A percentile compares a stretch with the other conserved stretches of the same genome.
phyloP scores from a whole-genome alignment of 257 asterid genomes.

The Rauvolfia tetraphylla region DNA sequence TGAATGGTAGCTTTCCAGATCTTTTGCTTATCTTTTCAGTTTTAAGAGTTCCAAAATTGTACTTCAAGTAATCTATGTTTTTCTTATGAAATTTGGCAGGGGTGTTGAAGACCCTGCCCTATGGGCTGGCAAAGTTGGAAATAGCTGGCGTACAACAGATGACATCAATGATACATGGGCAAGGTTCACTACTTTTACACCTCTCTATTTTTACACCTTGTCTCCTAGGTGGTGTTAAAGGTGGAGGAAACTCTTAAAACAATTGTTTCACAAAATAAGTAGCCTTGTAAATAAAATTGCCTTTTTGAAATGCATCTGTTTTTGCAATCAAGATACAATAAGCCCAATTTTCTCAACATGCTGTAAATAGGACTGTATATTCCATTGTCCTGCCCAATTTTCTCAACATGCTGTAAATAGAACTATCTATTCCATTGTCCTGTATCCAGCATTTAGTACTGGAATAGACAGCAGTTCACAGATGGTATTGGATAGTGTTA shows the following conservation, averaged over 20 bases:
- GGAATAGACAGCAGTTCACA: too few relatives aligned
- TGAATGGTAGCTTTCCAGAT: conserved; percentile 60
- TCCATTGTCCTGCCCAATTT: too few relatives aligned
- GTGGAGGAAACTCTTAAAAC: background rate
- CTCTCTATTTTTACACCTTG: background rate
- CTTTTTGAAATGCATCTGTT: background rate
- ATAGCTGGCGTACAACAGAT: conserved; percentile 95
- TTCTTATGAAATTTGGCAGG: conserved; percentile 41
- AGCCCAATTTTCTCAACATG: background rate
- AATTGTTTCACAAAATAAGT: background rate
- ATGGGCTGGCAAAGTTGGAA: conserved; percentile 87
- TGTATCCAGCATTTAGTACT: background rate
- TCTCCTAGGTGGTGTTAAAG: background rate
- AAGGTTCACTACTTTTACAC: conserved; percentile 46
- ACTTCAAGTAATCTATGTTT: conserved; percentile 9
- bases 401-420: background rate
- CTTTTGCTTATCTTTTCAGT: conserved; percentile 9
- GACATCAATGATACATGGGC: conserved; percentile 98
- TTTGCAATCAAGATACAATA: conserved; percentile 1
- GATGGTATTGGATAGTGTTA: background rate
- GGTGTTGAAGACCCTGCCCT: conserved; percentile 85
- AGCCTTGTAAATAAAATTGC: background rate
- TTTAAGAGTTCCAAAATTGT: background rate
- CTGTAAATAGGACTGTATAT: too few relatives aligned
- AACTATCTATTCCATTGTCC: too few relatives aligned